Base-by-base conservation (phyloP, 202 grass and related monocot species). In the Bolboschoenoplectus hybrid region DNA sequence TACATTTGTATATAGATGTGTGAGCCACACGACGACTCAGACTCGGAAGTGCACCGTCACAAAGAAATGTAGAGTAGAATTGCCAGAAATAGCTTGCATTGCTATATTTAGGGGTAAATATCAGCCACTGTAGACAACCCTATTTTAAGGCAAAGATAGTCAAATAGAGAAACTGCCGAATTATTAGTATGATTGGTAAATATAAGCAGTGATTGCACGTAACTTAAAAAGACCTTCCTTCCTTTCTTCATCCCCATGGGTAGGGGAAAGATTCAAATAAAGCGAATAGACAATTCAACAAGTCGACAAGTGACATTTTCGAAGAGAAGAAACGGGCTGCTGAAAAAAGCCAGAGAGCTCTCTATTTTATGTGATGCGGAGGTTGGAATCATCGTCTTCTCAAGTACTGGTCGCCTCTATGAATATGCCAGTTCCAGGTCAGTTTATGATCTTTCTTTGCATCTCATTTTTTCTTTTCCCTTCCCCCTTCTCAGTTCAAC, bases 201-300 rank as follows among this genome's bases (percentile, higher is more conserved):
- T 26, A 51, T 61, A 61, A 19, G 19, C 6, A 61, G 16, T 61
- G 16, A 61, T 61, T 16, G 57, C n/a, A 6, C 57, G 6, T 19
- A 16, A 16, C 16, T 9, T 26, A 26, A 12, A 17, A 5, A 61
- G 57, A 61, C 6, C 5, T 61, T 61, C 16, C 17, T 19, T 14
- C n/a, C 16, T 26, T 6, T 16, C 55, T 16, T 16, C 55, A 14
- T 16, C 17, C 13, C 55, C 35, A 68, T 68, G 86, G 86, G 86
- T 9, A 82, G 86, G 32, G 86, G 86, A 64, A 88, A 88, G 79
- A 88, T 88, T 47, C 76, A 74, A 40, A 88, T 88, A 49, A 82
- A 82, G 80, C 70, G 80, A 73, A 88, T 88, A n/a, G 86, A 88
- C 19, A 88, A 88, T 73, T 62, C 86, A 3, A 83, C 86, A 9